Conservation (phyloP, 2,329 filamentous ascomycete species). For the Fusarium sp. region DNA sequence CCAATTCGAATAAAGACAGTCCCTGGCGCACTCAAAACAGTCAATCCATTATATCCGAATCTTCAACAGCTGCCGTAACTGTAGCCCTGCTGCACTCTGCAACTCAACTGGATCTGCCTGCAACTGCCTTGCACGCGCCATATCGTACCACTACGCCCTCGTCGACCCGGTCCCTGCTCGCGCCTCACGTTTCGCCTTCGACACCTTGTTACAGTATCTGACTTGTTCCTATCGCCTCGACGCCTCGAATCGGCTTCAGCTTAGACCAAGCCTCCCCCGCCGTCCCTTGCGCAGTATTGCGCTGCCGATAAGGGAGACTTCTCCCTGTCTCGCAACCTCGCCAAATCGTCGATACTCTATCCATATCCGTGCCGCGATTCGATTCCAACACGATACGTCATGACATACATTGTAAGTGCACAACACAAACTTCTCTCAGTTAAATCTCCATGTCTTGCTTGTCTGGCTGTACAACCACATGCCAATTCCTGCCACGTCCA, state of each 20-base stretch:
- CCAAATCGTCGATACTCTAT: conserved; percentile 42
- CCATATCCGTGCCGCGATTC: conserved; percentile 33
- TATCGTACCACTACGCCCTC: conserved; percentile 23
- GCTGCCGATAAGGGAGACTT: conserved; percentile 32
- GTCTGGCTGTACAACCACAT: conserved; percentile 34
- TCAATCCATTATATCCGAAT: conserved; percentile 33
- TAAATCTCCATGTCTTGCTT: conserved; percentile 28
- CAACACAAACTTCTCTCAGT: conserved; percentile 32
- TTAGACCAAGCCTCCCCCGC: conserved; percentile 12
- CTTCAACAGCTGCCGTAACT: conserved; percentile 33
- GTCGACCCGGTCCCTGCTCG: conserved; percentile 30
- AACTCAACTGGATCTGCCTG: conserved; percentile 1
- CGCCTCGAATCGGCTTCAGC: conserved; percentile 31
- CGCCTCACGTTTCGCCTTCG: conserved; percentile 17
- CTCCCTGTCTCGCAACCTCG: conserved; percentile 29
- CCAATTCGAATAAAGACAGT: conserved; percentile 35
- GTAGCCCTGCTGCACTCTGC: conserved; percentile 24
- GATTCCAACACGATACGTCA: conserved; percentile 51
- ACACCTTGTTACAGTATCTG: conserved; percentile 12
- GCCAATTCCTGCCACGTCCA: conserved; percentile 44
- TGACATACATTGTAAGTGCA: conserved; percentile 58
- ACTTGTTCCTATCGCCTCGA: conserved; percentile 8
- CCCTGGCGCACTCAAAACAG: conserved; percentile 14
- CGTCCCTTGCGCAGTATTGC: conserved; percentile 25
- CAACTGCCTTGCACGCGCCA: conserved; percentile 19